phyloP scores from a whole-genome alignment of 768 basidiomycete genomes.

The Pholiota molesta region DNA sequence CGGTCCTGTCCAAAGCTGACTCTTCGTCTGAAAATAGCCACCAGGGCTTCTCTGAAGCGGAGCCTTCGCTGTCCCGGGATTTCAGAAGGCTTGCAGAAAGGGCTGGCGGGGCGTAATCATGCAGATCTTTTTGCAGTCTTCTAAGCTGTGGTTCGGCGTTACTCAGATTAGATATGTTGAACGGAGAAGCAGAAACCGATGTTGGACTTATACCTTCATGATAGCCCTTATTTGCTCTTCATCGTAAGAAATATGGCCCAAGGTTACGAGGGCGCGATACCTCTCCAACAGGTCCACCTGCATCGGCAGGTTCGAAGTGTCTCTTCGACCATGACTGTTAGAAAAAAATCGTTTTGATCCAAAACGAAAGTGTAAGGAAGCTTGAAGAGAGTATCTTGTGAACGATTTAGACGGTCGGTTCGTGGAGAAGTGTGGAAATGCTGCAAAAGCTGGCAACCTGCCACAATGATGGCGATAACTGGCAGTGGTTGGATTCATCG shows the following conservation, averaged over 20 bases:
- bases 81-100: slow-evolving; percentile 26
- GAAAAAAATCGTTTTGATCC: not conserved
- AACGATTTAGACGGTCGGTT: not conserved
- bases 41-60: slow-evolving; percentile 30
- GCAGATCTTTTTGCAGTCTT: slow-evolving; percentile 46
- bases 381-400: not conserved
- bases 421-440: not conserved
- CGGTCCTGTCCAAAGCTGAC: slow-evolving; percentile 20
- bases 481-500: not conserved
- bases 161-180: not conserved
- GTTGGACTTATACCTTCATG: slow-evolving; percentile 42
- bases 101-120: slow-evolving; percentile 53
- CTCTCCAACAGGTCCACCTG: slow-evolving; percentile 47
- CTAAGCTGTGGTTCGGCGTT: slow-evolving; percentile 38
- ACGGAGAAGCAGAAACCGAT: not conserved
- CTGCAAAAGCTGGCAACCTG: not conserved
- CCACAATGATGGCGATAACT: too few relatives aligned
- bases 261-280: slow-evolving; percentile 48
- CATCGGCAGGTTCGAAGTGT: slow-evolving; percentile 16
- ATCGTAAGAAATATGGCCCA: slow-evolving; percentile 50
- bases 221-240: slow-evolving; percentile 53
- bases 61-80: slow-evolving; percentile 25
- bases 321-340: not conserved
- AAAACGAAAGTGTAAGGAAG: not conserved
- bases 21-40: slow-evolving; percentile 28